Conservation (phyloP, 2,329 filamentous ascomycete species). For the Cladosporium sp. region DNA sequence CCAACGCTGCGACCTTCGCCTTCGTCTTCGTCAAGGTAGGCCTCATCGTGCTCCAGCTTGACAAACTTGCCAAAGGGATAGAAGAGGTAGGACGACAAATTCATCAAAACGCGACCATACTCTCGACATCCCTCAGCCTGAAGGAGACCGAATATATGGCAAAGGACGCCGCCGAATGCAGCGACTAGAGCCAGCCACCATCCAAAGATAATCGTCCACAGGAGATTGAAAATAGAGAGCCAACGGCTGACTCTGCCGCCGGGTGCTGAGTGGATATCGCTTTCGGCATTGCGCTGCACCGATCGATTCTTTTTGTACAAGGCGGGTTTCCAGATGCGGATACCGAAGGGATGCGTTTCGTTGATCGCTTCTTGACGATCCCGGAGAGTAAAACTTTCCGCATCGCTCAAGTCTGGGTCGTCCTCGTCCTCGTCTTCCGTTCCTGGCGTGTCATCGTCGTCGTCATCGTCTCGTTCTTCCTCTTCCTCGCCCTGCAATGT, state of each 20-base stretch:
- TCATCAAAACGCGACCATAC: conserved; percentile 80
- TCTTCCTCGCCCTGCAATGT: conserved; percentile 37
- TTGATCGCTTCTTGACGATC: conserved; percentile 98
- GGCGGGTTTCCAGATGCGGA: conserved; percentile 97
- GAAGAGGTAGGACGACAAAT: conserved; percentile 77
- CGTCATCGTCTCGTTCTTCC: conserved; percentile 31
- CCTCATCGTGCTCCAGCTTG: conserved; percentile 85
- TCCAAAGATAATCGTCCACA: conserved; percentile 88
- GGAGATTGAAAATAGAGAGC: conserved; percentile 78
- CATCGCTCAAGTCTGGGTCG: conserved; percentile 72
- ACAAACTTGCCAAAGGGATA: conserved; percentile 98
- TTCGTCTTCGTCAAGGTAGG: conserved; percentile 88
- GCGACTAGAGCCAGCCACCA: conserved; percentile 89
- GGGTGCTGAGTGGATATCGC: conserved; percentile 91
- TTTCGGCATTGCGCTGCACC: conserved; percentile 91
- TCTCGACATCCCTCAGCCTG: conserved; percentile 71
- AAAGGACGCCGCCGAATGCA: conserved; percentile 66
- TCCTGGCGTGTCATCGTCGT: conserved; percentile 40
- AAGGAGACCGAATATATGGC: conserved; percentile 72
- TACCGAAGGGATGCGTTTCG: conserved; percentile 96
- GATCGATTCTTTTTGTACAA: conserved; percentile 96
- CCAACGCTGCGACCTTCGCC: conserved; percentile 95
- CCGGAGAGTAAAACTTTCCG: conserved; percentile 95
- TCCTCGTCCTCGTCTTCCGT: conserved; percentile 51
- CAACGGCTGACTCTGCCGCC: conserved; percentile 79